Evolutionary conservation across 2,329 filamentous ascomycete species (phyloP).

Genomic region (Tricladium varicosporioides): DNA sequence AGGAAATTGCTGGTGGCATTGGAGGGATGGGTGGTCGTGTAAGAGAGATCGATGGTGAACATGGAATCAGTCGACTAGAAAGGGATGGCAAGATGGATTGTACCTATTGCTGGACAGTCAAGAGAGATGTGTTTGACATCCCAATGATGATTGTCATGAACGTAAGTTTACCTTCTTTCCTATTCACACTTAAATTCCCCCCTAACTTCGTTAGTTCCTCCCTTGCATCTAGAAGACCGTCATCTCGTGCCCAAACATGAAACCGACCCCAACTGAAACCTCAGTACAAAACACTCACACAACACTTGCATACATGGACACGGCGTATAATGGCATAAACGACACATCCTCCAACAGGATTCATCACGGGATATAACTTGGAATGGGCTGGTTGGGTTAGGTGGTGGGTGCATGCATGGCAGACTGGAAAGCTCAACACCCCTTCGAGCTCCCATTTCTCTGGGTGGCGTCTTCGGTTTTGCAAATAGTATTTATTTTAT

Average conservation of each 20-base stretch:
- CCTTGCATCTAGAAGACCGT: constrained; percentile 40
- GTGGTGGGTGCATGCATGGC: background rate
- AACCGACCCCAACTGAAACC: background rate
- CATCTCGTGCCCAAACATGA: constrained; percentile 38
- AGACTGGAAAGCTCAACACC: background rate
- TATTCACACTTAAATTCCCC: background rate
- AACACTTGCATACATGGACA: background rate
- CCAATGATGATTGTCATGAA: constrained; percentile 99
- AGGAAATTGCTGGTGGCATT: constrained; percentile 21
- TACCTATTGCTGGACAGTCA: constrained; percentile 95
- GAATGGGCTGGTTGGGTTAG: background rate
- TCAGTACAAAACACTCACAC: background rate
- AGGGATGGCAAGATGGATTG: constrained; percentile 91
- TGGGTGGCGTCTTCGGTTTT: background rate
- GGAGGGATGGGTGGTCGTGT: constrained; percentile 51
- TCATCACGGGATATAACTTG: background rate
- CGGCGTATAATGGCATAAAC: background rate
- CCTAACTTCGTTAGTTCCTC: constrained; percentile 36
- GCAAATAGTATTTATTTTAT: no score
- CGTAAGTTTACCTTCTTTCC: constrained; percentile 58
- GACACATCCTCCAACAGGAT: background rate
- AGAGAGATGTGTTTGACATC: constrained; percentile 95
- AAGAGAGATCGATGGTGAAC: constrained; percentile 65
- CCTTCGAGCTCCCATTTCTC: background rate
- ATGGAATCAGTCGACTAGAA: constrained; percentile 78